These are phyloP conservation scores for Medakamo hakoo DNA, from an alignment of 139 green algal genomes.

Conservation along the genomic window DNA sequence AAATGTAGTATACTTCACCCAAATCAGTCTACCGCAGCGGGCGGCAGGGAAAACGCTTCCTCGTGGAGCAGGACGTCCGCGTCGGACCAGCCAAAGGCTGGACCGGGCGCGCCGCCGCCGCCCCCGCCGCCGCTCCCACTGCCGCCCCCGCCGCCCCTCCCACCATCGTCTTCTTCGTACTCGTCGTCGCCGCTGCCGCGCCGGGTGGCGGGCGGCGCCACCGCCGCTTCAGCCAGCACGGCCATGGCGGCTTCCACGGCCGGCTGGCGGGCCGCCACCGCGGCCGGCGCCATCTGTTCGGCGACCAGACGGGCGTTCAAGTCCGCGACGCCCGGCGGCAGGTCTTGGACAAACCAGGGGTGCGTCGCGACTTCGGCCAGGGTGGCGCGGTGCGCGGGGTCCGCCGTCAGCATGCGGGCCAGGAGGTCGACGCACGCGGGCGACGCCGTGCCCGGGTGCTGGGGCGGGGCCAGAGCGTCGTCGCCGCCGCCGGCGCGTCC, in stretches of 20 bases:
- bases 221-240: background rate
- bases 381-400: slow-evolving; percentile 63
- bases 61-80: too few relatives aligned
- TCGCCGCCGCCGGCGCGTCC: too few relatives aligned
- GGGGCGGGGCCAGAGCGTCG: too few relatives aligned
- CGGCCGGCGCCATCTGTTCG: slow-evolving; percentile 2
- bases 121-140: too few relatives aligned
- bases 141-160: background rate
- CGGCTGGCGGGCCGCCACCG: background rate
- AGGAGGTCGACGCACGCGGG: slow-evolving; percentile 58
- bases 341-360: slow-evolving; percentile 77
- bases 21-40: too few relatives aligned
- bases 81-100: too few relatives aligned
- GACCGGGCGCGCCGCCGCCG: too few relatives aligned
- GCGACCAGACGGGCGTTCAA: slow-evolving; percentile 54
- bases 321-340: slow-evolving; percentile 63
- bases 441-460: too few relatives aligned
- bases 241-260: background rate
- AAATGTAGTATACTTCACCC: too few relatives aligned
- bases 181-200: background rate
- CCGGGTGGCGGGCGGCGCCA: background rate
- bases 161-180: background rate
- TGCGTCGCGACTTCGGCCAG: slow-evolving; percentile 54
- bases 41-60: too few relatives aligned
- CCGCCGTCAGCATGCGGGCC: slow-evolving; percentile 35